Base-by-base conservation (phyloP, 2,329 filamentous ascomycete genomes). In the Graphilbum sp. region DNA sequence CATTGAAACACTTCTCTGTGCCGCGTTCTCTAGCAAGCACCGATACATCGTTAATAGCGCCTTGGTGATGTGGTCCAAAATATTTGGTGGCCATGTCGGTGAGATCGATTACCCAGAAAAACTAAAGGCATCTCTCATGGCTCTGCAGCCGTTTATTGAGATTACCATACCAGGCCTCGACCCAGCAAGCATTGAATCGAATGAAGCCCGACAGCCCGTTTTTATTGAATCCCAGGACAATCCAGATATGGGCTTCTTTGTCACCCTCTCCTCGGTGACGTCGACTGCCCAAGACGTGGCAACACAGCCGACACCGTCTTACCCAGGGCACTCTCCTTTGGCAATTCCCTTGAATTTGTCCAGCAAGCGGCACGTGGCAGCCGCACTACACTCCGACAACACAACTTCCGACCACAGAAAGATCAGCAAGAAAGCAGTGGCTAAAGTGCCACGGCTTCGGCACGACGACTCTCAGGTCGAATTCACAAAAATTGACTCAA, bases 391-490 rank as follows among this genome's bases (percentile, higher is more conserved):
- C n/a, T n/a, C n/a, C n/a, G n/a, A n/a, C n/a, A n/a, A n/a, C n/a
- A n/a, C n/a, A n/a, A n/a, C n/a, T n/a, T n/a, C n/a, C n/a, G n/a
- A n/a, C n/a, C n/a, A n/a, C n/a, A n/a, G n/a, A n/a, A n/a, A n/a
- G n/a, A n/a, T n/a, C n/a, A n/a, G 40, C 38, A n/a, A 49, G 50
- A 4, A 50, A 53, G 9, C 47, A 38, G 32, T 30, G 17, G 33
- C 48, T 48, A 34, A 46, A 1, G 41, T 46, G 34, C 62, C 67
- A 16, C 71, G 69, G 42, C 62, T 77, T 21, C 72, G 80, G 25
- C 85, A 93, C 47, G 73, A 93, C 44, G 71, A 92, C 54, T 92
- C 84, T 1, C 85, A 92, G 50, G 68, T 92, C 20, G 68, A 82
- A 32, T 90, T 90, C 49, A 72, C 78, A 3, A 60, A 73, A 0